Base-by-base conservation (phyloP, 83 land plant genomes). In the Thuja plicata region DNA sequence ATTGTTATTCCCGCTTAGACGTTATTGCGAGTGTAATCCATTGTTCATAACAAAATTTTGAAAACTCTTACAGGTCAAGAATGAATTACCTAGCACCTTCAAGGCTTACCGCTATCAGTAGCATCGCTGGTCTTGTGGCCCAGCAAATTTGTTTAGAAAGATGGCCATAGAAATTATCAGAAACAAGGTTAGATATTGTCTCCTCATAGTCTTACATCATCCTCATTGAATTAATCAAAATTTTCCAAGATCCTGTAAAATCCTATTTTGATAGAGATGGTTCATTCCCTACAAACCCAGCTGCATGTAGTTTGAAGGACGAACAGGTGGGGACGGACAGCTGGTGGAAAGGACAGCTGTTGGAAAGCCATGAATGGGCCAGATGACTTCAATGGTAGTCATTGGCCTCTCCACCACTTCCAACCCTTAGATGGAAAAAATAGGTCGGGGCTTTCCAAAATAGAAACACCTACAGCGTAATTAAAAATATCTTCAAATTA, bases 41-140 rank as follows among this genome's bases (percentile, higher is more conserved):
- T 74, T 74, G 35, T n/a, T 74, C 35, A 12, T 35, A 34, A 1
- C 38, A 76, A 32, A 10, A 11, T 34, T 76, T 76, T 76, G 38
- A 76, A 34, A 34, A 76, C 21, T 73, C 37, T 73, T 38, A 11
- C 89, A 92, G 95, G 94, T 93, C 35, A 94, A 94, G 87, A 94
- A 90, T 89, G 95, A 94, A 88, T 52, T 94, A 45, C 95, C 95
- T 24, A 94, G 95, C 66, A 94, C 95, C 2, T 94, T 88, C 84
- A 94, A 94, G 86, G 95, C 95, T 16, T 94, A 88, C 54, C 88
- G 95, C 12, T 92, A 85, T 86, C 95, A 94, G 86, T 94, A 94
- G 62, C 95, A 94, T 41, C 88, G 95, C 38, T 94, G 95, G 95
- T 94, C 95, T 24, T 94, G 95, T 89, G 95, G 95, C 16, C 95